Percentiles rank a stretch among this genome's conserved stretches.
These are phyloP conservation scores for Talaromyces borbonicus DNA, from an alignment of 495 filamentous ascomycete genomes.

Conservation along the genomic window DNA sequence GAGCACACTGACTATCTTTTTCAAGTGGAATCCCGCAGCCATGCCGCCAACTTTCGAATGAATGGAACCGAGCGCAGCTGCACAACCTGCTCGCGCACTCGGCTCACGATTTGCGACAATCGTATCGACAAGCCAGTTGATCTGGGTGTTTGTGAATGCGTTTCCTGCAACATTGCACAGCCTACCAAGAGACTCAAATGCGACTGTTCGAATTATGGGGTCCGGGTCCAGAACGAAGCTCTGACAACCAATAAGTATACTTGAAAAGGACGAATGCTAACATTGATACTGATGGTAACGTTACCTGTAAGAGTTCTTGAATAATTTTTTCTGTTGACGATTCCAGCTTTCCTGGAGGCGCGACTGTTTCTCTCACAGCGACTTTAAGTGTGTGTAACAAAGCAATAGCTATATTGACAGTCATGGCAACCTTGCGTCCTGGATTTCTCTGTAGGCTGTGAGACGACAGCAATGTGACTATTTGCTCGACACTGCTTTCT, in stretches of 20 bases:
- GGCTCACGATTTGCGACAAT: slow-evolving; percentile 91
- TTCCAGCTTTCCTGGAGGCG: slow-evolving; percentile 62
- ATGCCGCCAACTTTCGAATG: slow-evolving; percentile 94
- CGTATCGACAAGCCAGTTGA: slow-evolving; percentile 86
- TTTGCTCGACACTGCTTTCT: slow-evolving; percentile 88
- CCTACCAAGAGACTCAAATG: slow-evolving; percentile 78
- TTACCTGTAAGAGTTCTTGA: slow-evolving; percentile 68
- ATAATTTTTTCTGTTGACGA: slow-evolving; percentile 75
- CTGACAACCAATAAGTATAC: slow-evolving; percentile 22
- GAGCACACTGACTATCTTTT: slow-evolving; percentile 87
- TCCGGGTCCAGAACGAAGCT: slow-evolving; percentile 72
- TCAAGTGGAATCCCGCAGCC: slow-evolving; percentile 95
- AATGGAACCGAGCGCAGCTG: slow-evolving; percentile 85
- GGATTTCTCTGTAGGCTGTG: slow-evolving; percentile 73
- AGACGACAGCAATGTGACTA: slow-evolving; percentile 76
- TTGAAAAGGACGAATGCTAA: no score
- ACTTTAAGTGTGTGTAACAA: slow-evolving; percentile 74
- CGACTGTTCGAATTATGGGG: slow-evolving; percentile 74
- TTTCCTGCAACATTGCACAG: slow-evolving; percentile 87
- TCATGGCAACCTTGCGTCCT: slow-evolving; percentile 79
- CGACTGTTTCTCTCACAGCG: slow-evolving; percentile 66
- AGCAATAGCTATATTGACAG: slow-evolving; percentile 79
- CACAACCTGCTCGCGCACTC: slow-evolving; percentile 85
- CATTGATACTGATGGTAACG: no score
- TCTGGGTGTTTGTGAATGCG: slow-evolving; percentile 73